Percentiles rank a stretch among this genome's conserved stretches.
Evolutionary conservation across 2,329 filamentous ascomycete species (phyloP).

Genomic region (Epichloe gansuensis): DNA sequence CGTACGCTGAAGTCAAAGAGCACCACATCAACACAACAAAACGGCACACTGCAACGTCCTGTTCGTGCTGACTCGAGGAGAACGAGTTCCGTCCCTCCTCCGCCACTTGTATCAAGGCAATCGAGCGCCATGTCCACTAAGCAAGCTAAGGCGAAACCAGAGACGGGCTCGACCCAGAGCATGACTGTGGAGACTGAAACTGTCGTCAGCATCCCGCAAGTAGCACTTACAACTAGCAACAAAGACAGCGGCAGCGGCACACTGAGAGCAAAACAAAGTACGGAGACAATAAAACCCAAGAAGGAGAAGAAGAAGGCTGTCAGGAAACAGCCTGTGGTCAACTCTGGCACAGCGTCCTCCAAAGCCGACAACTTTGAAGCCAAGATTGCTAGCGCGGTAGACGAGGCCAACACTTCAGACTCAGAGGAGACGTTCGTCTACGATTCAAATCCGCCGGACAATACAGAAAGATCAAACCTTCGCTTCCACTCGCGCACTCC

Average conservation of each 20-base stretch:
- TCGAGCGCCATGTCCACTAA: constrained; percentile 54
- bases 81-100: constrained; percentile 36
- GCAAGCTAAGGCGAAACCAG: constrained; percentile 57
- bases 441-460: constrained; percentile 83
- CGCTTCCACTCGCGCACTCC: constrained; percentile 90
- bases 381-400: constrained; percentile 89
- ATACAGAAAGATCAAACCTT: constrained; percentile 44
- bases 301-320: constrained; percentile 77
- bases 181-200: constrained; percentile 99
- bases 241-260: constrained; percentile 58
- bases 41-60: constrained; percentile 54
- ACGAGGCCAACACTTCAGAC: constrained; percentile 91
- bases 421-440: constrained; percentile 99
- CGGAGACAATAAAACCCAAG: constrained; percentile 89
- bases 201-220: constrained; percentile 79
- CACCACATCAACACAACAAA: constrained; percentile 38
- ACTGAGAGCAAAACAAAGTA: constrained; percentile 75
- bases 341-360: constrained; percentile 64
- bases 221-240: constrained; percentile 56
- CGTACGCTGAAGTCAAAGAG: constrained; percentile 35
- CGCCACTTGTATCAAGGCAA: constrained; percentile 48
- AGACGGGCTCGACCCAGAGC: constrained; percentile 61
- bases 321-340: constrained; percentile 63
- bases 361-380: constrained; percentile 98
- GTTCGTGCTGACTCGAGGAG: constrained; percentile 30